A percentile compares a stretch with the other conserved stretches of the same genome.
Conservation (phyloP, 306 rosid genomes). For the Prunus armeniaca region DNA sequence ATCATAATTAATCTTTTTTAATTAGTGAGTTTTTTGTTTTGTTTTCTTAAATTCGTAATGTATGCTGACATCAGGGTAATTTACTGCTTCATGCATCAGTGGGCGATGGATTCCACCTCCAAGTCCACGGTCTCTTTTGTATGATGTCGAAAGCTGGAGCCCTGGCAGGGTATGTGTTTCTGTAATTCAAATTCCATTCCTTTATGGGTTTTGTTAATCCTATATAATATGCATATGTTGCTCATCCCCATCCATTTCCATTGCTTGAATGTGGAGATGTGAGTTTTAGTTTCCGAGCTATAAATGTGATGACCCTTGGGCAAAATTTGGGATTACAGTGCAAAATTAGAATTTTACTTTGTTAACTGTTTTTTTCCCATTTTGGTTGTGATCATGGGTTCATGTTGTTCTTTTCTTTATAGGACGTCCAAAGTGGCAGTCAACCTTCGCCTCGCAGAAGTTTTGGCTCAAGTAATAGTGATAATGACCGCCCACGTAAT, state of each 20-base stretch:
- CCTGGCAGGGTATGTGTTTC: slow-evolving; percentile 78
- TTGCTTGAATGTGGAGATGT: background rate
- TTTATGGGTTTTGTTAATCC: background rate
- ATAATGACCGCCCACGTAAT: slow-evolving; percentile 51
- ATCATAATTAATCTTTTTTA: slow-evolving; percentile 28
- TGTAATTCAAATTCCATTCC: slow-evolving; percentile 15
- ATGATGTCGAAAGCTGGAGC: slow-evolving; percentile 81
- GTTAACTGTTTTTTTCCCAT: background rate
- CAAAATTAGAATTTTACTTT: background rate
- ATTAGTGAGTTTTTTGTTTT: slow-evolving; percentile 21
- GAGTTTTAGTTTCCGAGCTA: background rate
- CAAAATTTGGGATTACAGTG: background rate
- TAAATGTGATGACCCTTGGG: background rate
- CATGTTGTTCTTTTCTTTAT: slow-evolving; percentile 4
- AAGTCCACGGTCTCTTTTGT: slow-evolving; percentile 70
- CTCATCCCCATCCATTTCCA: background rate
- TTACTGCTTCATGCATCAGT: slow-evolving; percentile 96
- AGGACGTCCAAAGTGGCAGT: slow-evolving; percentile 68
- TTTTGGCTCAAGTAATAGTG: slow-evolving; percentile 75
- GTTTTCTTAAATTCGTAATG: slow-evolving; percentile 54
- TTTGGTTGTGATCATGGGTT: background rate
- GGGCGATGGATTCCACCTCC: slow-evolving; percentile 80
- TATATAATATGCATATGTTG: background rate
- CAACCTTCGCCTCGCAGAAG: slow-evolving; percentile 63
- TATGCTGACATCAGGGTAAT: slow-evolving; percentile 85